Base-by-base conservation (phyloP, 2,329 filamentous ascomycete species). In the Aspergillus niger region DNA sequence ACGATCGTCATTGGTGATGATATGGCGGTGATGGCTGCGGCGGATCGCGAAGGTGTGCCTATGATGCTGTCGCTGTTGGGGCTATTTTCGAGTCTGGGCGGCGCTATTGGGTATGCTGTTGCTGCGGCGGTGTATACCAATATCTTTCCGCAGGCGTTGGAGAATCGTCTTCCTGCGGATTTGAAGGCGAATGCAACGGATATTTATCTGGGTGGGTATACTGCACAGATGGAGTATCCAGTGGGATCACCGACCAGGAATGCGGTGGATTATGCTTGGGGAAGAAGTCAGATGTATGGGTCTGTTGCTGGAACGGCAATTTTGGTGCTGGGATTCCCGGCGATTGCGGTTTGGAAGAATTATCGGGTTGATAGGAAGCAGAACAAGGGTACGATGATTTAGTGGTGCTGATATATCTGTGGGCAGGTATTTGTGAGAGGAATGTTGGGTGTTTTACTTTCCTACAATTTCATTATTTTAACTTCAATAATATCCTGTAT, bases 21-120 rank as follows among this genome's bases (percentile, higher is more conserved):
- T 61, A 82, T 89, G 65, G 83, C 85, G 5, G 81, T 87, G 43
- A 83, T 88, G 72, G 79, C 83, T 0, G 80, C 82, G 2, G 81
- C 82, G 15, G 80, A 80, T 59, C 84, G 86, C 54, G 79, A 83
- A 55, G 79, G 85, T 44, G 77, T 86, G 5, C 83, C 85, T 22
- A 74, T 78, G 71, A 71, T 77, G 67, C 68, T 79, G 11, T 71
- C 76, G 8, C 55, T 79, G 11, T 57, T 78, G 22, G 70, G 72
- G 8, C 63, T 79, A 8, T 75, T 71, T 59, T 65, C 67, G 22
- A 77, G 67, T 26, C 58, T 79, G 2, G 76, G 76, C 1, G 71
- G 72, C 4, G 70, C 75, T 2, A 71, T 77, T 13, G 76, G 76
- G 1, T 61, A 63, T 17, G 70, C 72, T 2, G 72, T 74, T 22